Evolutionary conservation across 768 basidiomycete species (phyloP), one percentile per base, ranked within the genome.

Genomic region (Chalciporus piperatus): DNA sequence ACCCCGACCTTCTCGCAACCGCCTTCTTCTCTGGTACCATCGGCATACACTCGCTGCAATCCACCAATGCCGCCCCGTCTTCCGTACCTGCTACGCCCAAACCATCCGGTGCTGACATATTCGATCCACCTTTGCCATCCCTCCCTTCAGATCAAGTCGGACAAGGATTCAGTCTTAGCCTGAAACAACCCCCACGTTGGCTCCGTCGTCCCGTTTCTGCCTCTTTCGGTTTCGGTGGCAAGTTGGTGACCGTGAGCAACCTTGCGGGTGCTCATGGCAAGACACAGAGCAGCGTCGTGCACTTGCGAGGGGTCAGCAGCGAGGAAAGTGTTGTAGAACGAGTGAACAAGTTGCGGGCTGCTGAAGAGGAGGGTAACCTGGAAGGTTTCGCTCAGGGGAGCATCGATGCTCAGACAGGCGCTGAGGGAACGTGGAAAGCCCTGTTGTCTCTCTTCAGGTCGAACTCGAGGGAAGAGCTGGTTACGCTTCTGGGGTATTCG

Each of bases 111-210:
- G 81, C 82, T 8, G 88, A 92, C 57, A 75, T 97, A 20, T 98
- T 97, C 62, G 89, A 91, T 52, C 74, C 77, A 3, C 79, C 80
- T 23, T 44, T 64, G 12, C 58, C 56, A 1, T 14, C 75, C 76
- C 47, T 81, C 76, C 68, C 67, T 77, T 33, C 76, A 73, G 45
- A 76, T 74, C 43, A 74, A 68, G 14, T 76, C 73, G 59, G 77
- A 73, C 55, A 72, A 10, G 61, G 59, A n/a, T 51, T 63, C 65
- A 89, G 85, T 0, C 75, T 96, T 16, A 91, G 93, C 0, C 82
- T 98, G 56, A 89, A 89, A 65, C 92, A 95, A 61, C 89, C 93
- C n/a, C 96, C 96, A 1, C 95, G 92, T 62, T 98, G 96, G 97
- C 80, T 98, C 13, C 84, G 89, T 32, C 81, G 95, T 17, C 92